phyloP scores from a whole-genome alignment of 164 flowering plant species.

The Vitis labrusca region DNA sequence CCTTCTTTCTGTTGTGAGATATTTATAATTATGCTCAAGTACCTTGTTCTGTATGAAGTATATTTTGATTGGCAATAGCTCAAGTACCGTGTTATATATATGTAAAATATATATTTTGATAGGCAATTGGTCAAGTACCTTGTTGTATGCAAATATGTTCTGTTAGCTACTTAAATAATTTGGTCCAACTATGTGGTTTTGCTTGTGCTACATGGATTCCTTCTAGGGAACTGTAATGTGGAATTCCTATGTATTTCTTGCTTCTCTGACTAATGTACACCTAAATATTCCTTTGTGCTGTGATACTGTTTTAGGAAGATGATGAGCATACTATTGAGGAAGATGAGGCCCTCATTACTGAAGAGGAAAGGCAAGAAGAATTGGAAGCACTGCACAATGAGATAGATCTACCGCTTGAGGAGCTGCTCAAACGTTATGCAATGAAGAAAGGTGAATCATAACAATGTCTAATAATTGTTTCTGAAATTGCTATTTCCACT shows the following conservation, averaged over 20 bases:
- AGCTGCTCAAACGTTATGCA: conserved; percentile 73
- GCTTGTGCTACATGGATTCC: too few species aligned
- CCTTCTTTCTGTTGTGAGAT: too few species aligned
- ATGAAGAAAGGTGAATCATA: conserved; percentile 36
- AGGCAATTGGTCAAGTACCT: neutral
- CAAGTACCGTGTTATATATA: neutral
- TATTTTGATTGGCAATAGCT: neutral
- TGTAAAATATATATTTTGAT: neutral
- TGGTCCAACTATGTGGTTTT: too few species aligned
- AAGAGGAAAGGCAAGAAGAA: conserved; percentile 85
- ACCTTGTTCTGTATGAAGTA: too few species aligned
- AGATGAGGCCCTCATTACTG: conserved; percentile 88
- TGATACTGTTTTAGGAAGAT: conserved; percentile 76
- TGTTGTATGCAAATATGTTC: neutral
- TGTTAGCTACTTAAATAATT: too few species aligned
- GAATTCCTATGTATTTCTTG: neutral
- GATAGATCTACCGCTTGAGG: conserved; percentile 83
- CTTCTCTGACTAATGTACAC: neutral
- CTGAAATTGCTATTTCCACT: neutral
- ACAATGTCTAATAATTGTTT: neutral
- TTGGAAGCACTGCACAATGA: conserved; percentile 79
- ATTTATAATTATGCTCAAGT: too few species aligned
- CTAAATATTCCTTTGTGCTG: conserved; percentile 5
- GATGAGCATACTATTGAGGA: conserved; percentile 91
- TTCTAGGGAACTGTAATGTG: neutral